Evolutionary conservation across 352 stramenopile species (phyloP), one percentile per base, ranked within the genome.

Genomic region (Globisporangium orthogonon): DNA sequence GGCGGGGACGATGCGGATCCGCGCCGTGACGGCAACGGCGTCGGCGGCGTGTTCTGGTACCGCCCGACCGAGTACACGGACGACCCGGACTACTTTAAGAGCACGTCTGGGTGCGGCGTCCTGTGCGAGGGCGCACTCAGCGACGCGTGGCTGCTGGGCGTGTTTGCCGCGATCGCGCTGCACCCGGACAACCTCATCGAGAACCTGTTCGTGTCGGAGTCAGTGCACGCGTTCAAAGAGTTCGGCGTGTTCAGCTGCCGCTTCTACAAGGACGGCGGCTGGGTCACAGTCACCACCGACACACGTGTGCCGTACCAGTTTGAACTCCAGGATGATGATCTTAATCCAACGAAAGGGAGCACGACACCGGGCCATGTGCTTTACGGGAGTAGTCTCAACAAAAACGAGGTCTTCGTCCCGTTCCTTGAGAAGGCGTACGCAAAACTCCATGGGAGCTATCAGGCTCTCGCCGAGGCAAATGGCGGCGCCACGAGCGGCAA

Each of bases 221-320:
- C 80, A 13, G 69, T 95, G 15, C 59, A 89, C 35, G 69, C 65
- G 23, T 93, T 91, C 58, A 88, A 91, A 58, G 65, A 80, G 41
- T 96, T 83, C 61, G 90, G 90, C 10, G 73, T 97, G 18, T 97
- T 85, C 66, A 97, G 85, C 1, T 97, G 89, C 67, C 86, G 90
- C 17, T 97, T 97, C 65, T 97, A 95, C 73, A 96, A 95, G 51
- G 84, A 97, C 61, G 87, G 83, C 33, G 68, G 79, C 30, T 97
- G 89, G 90, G 69, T 94, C 14, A 77, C 87, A 3, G 79, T 97
- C 49, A 92, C 90, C 35, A 92, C 87, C 3, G 90, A 97, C 61
- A 96, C 90, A 49, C 70, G 82, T 3, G 59, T 96, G 30, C 89
- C 89, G 28, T 89, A 86, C 73, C 76, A 60, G 4, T 62, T 80